These are phyloP conservation scores for Kluyveromyces starmeri DNA, from an alignment of 805 yeast species.

Conservation along the genomic window DNA sequence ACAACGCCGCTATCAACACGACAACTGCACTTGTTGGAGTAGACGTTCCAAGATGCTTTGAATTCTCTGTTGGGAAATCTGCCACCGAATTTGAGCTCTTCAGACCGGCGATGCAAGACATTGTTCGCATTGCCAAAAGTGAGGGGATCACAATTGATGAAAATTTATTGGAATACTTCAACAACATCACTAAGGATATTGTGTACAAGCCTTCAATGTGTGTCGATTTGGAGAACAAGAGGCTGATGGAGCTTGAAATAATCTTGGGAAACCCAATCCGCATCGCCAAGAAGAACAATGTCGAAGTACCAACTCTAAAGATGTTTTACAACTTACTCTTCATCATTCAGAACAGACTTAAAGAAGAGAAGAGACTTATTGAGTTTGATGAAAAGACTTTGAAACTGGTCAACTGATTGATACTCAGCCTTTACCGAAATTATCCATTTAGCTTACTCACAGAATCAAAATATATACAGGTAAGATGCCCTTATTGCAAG, in stretches of 20 bases:
- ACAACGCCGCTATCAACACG: conserved; percentile 58
- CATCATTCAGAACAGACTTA: conserved; percentile 51
- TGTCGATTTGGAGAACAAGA: conserved; percentile 51
- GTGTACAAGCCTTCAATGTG: conserved; percentile 63
- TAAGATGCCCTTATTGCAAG: too few relatives aligned
- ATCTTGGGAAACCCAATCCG: conserved; percentile 59
- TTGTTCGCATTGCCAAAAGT: conserved; percentile 49
- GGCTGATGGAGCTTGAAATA: conserved; percentile 60
- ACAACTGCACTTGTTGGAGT: conserved; percentile 47
- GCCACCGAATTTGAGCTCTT: conserved; percentile 27
- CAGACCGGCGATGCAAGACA: conserved; percentile 57
- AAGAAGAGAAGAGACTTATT: conserved; percentile 45
- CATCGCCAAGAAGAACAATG: conserved; percentile 37
- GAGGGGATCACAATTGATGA: conserved; percentile 48
- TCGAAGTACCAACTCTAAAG: conserved; percentile 50
- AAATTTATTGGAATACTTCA: conserved; percentile 37
- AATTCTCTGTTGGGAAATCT: conserved; percentile 32
- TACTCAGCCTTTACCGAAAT: too few relatives aligned
- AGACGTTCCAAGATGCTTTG: conserved; percentile 44
- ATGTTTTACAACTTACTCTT: conserved; percentile 50
- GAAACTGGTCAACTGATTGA: not conserved
- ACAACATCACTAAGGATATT: conserved; percentile 44
- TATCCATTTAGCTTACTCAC: too few relatives aligned
- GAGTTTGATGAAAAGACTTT: conserved; percentile 13
- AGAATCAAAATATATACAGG: too few relatives aligned